Percentiles rank a stretch among this genome's conserved stretches.
Evolutionary conservation across 176 grass and related monocot species (phyloP).

Genomic region (Saccharum spontaneum): DNA sequence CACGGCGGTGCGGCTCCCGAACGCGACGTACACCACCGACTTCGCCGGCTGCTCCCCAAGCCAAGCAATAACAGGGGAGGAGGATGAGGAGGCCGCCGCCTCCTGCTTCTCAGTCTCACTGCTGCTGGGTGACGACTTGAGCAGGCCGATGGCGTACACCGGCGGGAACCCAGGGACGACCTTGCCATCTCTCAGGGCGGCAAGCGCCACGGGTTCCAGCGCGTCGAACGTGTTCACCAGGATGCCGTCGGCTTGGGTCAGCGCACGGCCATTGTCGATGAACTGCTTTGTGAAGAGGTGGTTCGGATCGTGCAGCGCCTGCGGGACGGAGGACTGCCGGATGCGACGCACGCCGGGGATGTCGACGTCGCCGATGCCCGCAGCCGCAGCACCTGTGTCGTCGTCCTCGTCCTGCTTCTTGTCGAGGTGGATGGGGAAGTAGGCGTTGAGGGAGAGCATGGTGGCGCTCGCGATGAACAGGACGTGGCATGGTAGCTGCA

Average conservation of each 20-base stretch:
- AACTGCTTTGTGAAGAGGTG: slow-evolving; percentile 56
- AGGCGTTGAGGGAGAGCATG: slow-evolving; percentile 56
- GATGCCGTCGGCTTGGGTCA: background rate
- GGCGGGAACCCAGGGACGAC: background rate
- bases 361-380: slow-evolving; percentile 37
- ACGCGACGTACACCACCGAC: slow-evolving; percentile 20
- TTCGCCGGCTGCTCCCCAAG: background rate
- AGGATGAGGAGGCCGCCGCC: too few relatives aligned
- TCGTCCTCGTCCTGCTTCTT: background rate
- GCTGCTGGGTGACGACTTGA: background rate
- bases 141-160: background rate
- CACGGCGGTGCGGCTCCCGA: too few relatives aligned
- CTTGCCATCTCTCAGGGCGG: background rate
- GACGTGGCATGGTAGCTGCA: slow-evolving; percentile 47
- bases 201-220: background rate
- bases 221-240: background rate
- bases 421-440: slow-evolving; percentile 35
- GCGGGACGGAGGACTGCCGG: slow-evolving; percentile 1
- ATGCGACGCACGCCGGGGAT: slow-evolving; percentile 33
- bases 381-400: too few relatives aligned
- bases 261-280: slow-evolving; percentile 32
- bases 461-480: slow-evolving; percentile 47
- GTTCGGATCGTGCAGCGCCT: slow-evolving; percentile 32
- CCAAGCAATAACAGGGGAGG: background rate
- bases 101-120: background rate